Evolutionary conservation across 257 asterid species (phyloP).

Genomic region (Dorcoceras hygrometricum): DNA sequence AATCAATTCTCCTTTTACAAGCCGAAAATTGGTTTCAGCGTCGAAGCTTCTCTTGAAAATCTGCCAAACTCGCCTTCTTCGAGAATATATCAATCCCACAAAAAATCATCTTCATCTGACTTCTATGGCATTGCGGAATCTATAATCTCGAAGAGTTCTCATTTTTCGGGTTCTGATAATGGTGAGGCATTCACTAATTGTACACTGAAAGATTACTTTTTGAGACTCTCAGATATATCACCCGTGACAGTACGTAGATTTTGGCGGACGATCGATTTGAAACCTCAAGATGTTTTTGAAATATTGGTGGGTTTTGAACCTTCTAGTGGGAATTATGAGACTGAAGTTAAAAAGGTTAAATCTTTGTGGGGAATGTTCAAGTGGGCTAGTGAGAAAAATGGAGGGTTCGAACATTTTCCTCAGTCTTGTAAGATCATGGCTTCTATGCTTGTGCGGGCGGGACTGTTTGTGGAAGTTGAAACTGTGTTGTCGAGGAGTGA

Average conservation of each 20-base stretch:
- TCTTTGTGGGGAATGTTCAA: constrained; percentile 74
- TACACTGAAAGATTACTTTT: constrained; percentile 45
- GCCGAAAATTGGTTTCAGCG: constrained; percentile 9
- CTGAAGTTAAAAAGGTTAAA: constrained; percentile 51
- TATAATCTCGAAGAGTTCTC: constrained; percentile 36
- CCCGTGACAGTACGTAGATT: constrained; percentile 61
- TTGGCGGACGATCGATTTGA: constrained; percentile 63
- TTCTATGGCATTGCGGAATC: constrained; percentile 40
- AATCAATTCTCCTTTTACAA: constrained; percentile 13
- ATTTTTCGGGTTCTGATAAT: constrained; percentile 25
- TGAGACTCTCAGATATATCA: constrained; percentile 51
- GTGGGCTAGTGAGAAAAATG: constrained; percentile 50
- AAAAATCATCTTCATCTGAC: constrained; percentile 31
- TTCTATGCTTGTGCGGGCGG: constrained; percentile 60
- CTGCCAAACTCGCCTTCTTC: constrained; percentile 19
- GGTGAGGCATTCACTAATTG: constrained; percentile 35
- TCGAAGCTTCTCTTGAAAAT: constrained; percentile 18
- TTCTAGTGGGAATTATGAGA: constrained; percentile 32
- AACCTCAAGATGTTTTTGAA: constrained; percentile 65
- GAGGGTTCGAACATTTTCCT: constrained; percentile 56
- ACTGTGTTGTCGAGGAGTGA: constrained; percentile 57
- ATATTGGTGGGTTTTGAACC: constrained; percentile 60
- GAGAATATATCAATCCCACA: constrained; percentile 21
- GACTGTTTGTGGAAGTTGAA: constrained; percentile 58
- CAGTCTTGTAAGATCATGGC: constrained; percentile 70